Percentiles rank a stretch among this genome's conserved stretches.
Evolutionary conservation across 495 filamentous ascomycete genomes (phyloP).

Genomic region (Aspergillus leporis): DNA sequence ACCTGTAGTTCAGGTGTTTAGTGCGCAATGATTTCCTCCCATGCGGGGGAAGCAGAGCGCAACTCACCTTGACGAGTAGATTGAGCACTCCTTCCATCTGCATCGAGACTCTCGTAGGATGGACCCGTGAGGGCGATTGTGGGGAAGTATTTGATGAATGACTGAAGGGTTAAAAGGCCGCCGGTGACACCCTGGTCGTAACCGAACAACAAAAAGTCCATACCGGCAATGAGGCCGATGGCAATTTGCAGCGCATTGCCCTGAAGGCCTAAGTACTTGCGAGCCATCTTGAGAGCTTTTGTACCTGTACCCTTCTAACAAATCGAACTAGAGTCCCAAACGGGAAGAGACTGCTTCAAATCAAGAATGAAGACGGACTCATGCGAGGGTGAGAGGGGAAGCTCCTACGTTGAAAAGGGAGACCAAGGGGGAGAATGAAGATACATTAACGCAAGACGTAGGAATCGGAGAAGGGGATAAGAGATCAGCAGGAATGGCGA

Average conservation of each 20-base stretch:
- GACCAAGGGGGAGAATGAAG: background rate
- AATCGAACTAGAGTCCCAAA: background rate
- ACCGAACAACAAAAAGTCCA: conserved; percentile 66
- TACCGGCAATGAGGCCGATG: conserved; percentile 66
- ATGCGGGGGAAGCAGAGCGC: background rate
- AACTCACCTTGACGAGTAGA: conserved; percentile 58
- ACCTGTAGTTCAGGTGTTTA: conserved; percentile 26
- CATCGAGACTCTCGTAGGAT: conserved; percentile 24
- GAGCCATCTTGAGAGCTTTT: conserved; percentile 25
- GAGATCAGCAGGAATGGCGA: conserved; percentile 17
- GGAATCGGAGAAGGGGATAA: conserved; percentile 7
- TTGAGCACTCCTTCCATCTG: conserved; percentile 37
- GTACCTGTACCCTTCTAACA: background rate
- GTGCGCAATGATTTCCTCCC: background rate
- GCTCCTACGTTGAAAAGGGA: background rate
- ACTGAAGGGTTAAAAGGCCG: conserved; percentile 55
- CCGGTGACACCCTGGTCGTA: conserved; percentile 63
- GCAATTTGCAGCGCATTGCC: conserved; percentile 66
- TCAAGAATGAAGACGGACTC: background rate
- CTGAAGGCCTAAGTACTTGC: conserved; percentile 62
- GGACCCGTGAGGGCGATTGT: conserved; percentile 49
- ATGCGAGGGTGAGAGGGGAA: background rate
- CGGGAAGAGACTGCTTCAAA: background rate
- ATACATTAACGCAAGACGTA: background rate
- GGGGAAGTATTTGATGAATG: conserved; percentile 57